phyloP scores from a whole-genome alignment of 2,329 filamentous ascomycete genomes.

The Rachicladosporium sp. region DNA sequence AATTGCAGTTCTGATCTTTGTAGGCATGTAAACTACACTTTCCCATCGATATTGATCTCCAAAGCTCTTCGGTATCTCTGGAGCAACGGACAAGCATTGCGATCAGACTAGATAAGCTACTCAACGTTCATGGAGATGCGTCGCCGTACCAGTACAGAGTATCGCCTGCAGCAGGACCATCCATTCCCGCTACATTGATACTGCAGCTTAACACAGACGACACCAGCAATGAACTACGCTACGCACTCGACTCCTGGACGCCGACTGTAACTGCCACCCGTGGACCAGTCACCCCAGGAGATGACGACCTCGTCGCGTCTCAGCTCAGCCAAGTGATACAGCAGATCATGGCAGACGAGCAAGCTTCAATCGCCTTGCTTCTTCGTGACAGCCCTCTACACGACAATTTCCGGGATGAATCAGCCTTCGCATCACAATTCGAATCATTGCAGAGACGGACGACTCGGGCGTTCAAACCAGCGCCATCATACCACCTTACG shows the following conservation, averaged over 20 bases:
- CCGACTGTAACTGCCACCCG: constrained; percentile 1
- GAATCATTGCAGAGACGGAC: constrained; percentile 52
- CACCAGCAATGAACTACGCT: neutral
- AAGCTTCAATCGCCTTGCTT: constrained; percentile 53
- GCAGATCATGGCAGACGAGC: constrained; percentile 73
- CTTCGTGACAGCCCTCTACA: constrained; percentile 19
- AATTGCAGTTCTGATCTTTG: neutral
- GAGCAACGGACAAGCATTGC: constrained; percentile 62
- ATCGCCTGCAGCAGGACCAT: constrained; percentile 1
- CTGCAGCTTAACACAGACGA: neutral
- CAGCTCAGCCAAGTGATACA: constrained; percentile 71
- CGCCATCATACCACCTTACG: constrained; percentile 86
- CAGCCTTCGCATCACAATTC: constrained; percentile 13
- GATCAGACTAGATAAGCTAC: constrained; percentile 68
- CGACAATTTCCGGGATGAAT: constrained; percentile 11
- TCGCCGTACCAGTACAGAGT: constrained; percentile 71
- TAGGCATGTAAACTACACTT: constrained; percentile 83
- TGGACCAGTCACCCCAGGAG: neutral
- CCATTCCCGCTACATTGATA: neutral
- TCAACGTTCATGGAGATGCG: constrained; percentile 80
- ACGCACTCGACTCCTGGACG: constrained; percentile 1
- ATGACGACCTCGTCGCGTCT: constrained; percentile 54
- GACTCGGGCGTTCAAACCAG: constrained; percentile 78
- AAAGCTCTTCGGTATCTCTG: constrained; percentile 52
- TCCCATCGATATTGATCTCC: constrained; percentile 68